Conservation (phyloP, 306 rosid genomes). For the Lathyrus tuberosus region DNA sequence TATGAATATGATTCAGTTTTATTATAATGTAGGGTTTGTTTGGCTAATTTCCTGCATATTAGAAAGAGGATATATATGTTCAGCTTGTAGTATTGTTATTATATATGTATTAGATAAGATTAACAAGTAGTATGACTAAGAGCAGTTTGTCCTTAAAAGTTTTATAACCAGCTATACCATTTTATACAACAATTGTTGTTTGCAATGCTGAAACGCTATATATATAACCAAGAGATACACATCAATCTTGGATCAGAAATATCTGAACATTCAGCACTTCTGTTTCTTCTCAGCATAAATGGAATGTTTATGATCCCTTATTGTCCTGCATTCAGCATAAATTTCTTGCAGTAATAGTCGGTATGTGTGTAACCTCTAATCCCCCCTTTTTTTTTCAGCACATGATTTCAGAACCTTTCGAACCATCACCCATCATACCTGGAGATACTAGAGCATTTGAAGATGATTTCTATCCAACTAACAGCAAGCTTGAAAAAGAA, state of each 20-base stretch:
- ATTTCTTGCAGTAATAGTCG: conserved; percentile 8
- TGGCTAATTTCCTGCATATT: conserved; percentile 13
- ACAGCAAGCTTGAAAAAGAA: conserved; percentile 65
- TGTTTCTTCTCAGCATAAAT: conserved; percentile 1
- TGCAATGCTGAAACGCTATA: conserved; percentile 5
- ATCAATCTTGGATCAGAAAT: conserved; percentile 1
- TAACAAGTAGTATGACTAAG: background rate
- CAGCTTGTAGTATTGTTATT: conserved; percentile 19
- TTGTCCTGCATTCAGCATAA: conserved; percentile 24
- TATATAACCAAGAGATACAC: conserved; percentile 3
- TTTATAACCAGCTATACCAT: conserved; percentile 21
- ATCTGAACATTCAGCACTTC: conserved; percentile 19
- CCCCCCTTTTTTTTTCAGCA: conserved; percentile 57
- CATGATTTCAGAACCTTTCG: conserved; percentile 82
- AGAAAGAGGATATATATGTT: conserved; percentile 10
- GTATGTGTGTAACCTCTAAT: conserved; percentile 31
- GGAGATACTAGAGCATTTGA: conserved; percentile 71
- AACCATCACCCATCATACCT: conserved; percentile 92
- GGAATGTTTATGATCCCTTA: conserved; percentile 16
- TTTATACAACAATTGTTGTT: conserved; percentile 20
- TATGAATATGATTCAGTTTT: conserved; percentile 49
- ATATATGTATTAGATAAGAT: conserved; percentile 2
- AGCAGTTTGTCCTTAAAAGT: conserved; percentile 18
- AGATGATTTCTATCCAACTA: conserved; percentile 57
- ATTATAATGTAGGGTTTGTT: background rate